phyloP scores from a whole-genome alignment of 2,329 filamentous ascomycete species.

The Fusarium cyanostomum region DNA sequence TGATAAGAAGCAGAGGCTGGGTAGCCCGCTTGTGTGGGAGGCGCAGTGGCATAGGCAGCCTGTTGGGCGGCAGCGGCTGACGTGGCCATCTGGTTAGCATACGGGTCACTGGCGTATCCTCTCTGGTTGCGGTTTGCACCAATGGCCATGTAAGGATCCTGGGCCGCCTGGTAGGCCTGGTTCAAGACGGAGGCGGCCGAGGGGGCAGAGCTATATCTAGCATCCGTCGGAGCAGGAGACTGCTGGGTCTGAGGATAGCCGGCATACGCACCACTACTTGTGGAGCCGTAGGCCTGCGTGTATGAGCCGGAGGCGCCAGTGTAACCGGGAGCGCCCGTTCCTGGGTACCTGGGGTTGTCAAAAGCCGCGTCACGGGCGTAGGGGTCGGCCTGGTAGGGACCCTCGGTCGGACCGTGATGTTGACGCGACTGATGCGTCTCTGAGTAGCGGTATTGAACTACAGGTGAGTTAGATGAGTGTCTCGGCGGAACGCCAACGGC shows the following conservation, averaged over 20 bases:
- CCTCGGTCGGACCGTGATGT: slow-evolving; percentile 58
- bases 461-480: slow-evolving; percentile 66
- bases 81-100: slow-evolving; percentile 44
- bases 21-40: slow-evolving; percentile 46
- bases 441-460: slow-evolving; percentile 67
- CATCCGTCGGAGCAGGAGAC: slow-evolving; percentile 46
- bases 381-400: slow-evolving; percentile 48
- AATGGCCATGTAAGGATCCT: slow-evolving; percentile 50
- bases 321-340: slow-evolving; percentile 60
- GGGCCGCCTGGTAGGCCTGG: slow-evolving; percentile 43
- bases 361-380: slow-evolving; percentile 55
- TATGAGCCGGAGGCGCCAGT: slow-evolving; percentile 56
- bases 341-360: slow-evolving; percentile 59
- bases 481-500: slow-evolving; percentile 58
- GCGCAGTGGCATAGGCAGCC: slow-evolving; percentile 47
- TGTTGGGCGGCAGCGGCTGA: slow-evolving; percentile 46
- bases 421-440: slow-evolving; percentile 60
- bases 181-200: slow-evolving; percentile 46
- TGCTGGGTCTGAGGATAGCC: slow-evolving; percentile 47
- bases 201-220: slow-evolving; percentile 45
- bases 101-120: slow-evolving; percentile 47
- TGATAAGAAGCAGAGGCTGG: slow-evolving; percentile 46
- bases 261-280: slow-evolving; percentile 46
- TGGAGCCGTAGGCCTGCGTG: slow-evolving; percentile 42
- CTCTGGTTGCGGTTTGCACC: slow-evolving; percentile 49